Evolutionary conservation across 306 rosid genomes (phyloP).

Genomic region (Medicago ruthenica): DNA sequence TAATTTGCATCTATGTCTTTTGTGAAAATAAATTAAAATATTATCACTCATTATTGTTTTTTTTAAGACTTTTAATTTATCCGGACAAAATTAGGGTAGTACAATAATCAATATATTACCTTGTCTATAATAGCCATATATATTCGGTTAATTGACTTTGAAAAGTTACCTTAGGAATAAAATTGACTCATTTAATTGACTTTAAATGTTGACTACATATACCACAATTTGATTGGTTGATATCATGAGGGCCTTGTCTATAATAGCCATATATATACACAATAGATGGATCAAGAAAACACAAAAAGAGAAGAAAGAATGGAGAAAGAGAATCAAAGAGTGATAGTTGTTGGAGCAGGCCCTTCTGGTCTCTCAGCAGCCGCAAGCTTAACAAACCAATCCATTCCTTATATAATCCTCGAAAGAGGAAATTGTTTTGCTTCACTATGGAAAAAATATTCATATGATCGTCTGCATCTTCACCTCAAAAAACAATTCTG

Average conservation of each 20-base stretch:
- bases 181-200: too few species aligned
- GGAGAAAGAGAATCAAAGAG: slow-evolving; percentile 42
- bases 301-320: not conserved
- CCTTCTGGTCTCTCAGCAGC: slow-evolving; percentile 72
- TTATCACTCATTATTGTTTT: too few species aligned
- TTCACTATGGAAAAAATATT: slow-evolving; percentile 69
- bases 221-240: too few species aligned
- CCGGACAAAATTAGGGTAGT: too few species aligned
- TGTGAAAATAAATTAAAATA: too few species aligned
- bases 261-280: too few species aligned
- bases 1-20: too few species aligned
- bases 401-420: slow-evolving; percentile 55
- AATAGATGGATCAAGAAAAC: not conserved
- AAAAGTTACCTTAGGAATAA: too few species aligned
- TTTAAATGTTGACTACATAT: too few species aligned
- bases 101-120: not conserved
- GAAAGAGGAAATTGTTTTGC: slow-evolving; percentile 75
- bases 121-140: not conserved
- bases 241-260: too few species aligned
- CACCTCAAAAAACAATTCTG: slow-evolving; percentile 69
- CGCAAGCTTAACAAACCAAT: slow-evolving; percentile 49
- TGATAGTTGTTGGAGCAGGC: slow-evolving; percentile 71
- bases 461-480: slow-evolving; percentile 78
- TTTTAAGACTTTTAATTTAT: too few species aligned
- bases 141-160: too few species aligned